A percentile compares a stretch with the other conserved stretches of the same genome.
phyloP scores from a whole-genome alignment of 495 filamentous ascomycete species.

The Geoglossum glabrum region DNA sequence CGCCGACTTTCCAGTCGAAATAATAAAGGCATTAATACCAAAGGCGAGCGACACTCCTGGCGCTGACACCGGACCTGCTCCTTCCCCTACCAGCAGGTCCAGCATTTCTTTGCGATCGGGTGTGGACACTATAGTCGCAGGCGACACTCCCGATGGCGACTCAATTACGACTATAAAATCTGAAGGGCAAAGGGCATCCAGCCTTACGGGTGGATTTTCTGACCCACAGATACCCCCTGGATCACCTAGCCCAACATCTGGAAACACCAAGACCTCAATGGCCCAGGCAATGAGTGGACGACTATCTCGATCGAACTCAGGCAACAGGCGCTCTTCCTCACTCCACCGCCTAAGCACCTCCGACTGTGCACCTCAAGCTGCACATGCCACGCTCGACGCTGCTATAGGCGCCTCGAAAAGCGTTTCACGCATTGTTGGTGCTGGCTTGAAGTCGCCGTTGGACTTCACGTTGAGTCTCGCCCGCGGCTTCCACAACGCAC shows the following conservation, averaged over 20 bases:
- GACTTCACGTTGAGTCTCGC: slow-evolving; percentile 61
- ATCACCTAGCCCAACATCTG: background rate
- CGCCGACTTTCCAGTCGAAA: slow-evolving; percentile 58
- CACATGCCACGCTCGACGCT: background rate
- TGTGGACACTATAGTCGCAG: background rate
- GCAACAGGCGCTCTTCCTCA: background rate
- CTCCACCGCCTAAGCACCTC: background rate
- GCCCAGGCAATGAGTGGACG: background rate
- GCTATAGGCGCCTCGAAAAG: slow-evolving; percentile 39
- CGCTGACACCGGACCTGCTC: background rate
- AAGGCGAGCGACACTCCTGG: background rate
- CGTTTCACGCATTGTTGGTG: slow-evolving; percentile 43
- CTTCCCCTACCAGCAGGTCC: background rate
- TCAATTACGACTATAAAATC: background rate
- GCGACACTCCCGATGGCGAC: background rate
- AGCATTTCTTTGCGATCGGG: background rate
- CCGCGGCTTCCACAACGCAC: slow-evolving; percentile 71
- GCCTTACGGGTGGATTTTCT: background rate
- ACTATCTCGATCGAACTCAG: background rate
- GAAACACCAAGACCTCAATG: background rate
- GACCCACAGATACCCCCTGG: background rate
- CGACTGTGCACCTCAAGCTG: background rate
- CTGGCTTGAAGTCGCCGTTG: slow-evolving; percentile 59
- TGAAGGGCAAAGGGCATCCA: background rate
- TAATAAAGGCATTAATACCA: slow-evolving; percentile 19